phyloP scores from a whole-genome alignment of 2,329 filamentous ascomycete genomes.

The Balansia obtecta region DNA sequence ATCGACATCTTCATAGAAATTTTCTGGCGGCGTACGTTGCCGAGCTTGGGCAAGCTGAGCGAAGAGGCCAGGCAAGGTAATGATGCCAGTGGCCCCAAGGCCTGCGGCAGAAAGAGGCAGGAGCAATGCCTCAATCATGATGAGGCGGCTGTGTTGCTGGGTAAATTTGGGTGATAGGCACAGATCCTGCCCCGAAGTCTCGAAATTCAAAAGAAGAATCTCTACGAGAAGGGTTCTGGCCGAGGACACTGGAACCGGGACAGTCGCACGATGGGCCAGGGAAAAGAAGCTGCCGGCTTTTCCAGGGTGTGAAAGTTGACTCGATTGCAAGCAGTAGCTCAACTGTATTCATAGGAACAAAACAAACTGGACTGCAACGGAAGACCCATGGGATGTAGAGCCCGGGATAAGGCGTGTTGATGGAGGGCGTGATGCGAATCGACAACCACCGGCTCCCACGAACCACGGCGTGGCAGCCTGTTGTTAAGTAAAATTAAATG shows the following conservation, averaged over 20 bases:
- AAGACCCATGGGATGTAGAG: background rate
- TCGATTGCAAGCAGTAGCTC: background rate
- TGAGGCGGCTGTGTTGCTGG: too few species aligned
- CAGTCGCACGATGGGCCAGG: background rate
- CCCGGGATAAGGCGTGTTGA: background rate
- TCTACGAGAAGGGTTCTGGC: constrained; percentile 2
- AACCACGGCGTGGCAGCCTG: background rate
- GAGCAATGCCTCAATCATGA: constrained; percentile 7
- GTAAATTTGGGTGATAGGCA: too few species aligned
- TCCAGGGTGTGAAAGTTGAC: background rate
- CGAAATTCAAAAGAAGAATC: background rate
- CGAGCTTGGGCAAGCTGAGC: constrained; percentile 23
- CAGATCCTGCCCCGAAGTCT: background rate
- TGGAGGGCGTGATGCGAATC: background rate
- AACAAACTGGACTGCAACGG: background rate
- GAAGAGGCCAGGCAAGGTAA: constrained; percentile 24
- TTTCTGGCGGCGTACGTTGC: constrained; percentile 24
- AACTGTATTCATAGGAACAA: background rate
- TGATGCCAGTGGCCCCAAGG: constrained; percentile 22
- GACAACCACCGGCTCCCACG: background rate
- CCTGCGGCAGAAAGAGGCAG: constrained; percentile 20
- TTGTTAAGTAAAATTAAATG: background rate
- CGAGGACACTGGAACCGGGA: background rate
- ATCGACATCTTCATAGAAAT: constrained; percentile 56
- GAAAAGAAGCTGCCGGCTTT: background rate